Evolutionary conservation across 441 rosid genomes (phyloP), one percentile per base, ranked within the genome.

Genomic region (Populus hybrid): DNA sequence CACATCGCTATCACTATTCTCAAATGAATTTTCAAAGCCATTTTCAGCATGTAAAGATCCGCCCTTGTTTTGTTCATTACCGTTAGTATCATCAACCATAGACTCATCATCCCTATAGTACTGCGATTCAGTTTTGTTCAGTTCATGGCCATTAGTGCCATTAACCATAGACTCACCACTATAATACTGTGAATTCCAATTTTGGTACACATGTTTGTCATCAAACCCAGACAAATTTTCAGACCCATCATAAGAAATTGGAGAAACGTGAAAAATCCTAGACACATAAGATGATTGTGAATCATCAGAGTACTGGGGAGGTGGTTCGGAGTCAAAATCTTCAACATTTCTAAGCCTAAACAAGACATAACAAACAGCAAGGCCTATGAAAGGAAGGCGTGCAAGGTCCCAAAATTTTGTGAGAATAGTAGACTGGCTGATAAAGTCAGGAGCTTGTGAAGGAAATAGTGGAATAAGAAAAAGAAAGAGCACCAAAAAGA

Each of bases 301-400:
- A 76, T 88, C 88, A 76, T 86, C 92, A 64, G 75, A 73, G 77
- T 38, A 71, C 24, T 57, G 76, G 10, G 16, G 82, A 30, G 78
- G 50, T 10, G 77, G 21, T 61, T 88, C 93, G 69, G 73, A 61
- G 10, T 61, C 72, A 28, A 73, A 53, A 53, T 53, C 53, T 10
- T 78, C 90, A 57, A 77, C 81, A 80, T 84, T 90, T 74, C 93
- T 86, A 66, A 89, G 86, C 82, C 95, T 81, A 89, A 89, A 90
- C 85, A 94, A 82, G 74, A 94, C 98, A 81, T 90, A 94, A 36
- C 90, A 90, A 23, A 93, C 91, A 65, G 92, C 97, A 81, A 94
- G 80, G 78, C 97, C 97, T 65, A 94, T 77, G 80, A 94, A 88
- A 5, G 90, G 82, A 69, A 91, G 87, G 46, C 87, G 93, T 68